Conservation (phyloP, 2,329 filamentous ascomycete species). For the Onygena corvina region DNA sequence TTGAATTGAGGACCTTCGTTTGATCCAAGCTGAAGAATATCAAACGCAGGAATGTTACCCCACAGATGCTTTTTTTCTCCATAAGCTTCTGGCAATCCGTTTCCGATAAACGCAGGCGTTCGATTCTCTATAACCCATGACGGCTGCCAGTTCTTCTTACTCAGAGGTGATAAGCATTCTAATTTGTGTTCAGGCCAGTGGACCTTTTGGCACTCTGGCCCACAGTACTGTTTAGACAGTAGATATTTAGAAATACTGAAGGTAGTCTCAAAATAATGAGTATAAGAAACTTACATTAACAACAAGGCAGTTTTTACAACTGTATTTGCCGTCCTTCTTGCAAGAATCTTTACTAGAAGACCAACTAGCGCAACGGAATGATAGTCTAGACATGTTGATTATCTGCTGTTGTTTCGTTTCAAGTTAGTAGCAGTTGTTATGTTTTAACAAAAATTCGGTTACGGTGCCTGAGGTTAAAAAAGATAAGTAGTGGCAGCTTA, state of each 20-base stretch:
- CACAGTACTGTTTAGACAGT: conserved; percentile 25
- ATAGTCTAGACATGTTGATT: too few relatives aligned
- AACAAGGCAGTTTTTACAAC: not conserved
- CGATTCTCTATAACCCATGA: conserved; percentile 21
- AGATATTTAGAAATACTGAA: not conserved
- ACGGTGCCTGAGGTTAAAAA: too few relatives aligned
- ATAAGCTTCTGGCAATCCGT: not conserved
- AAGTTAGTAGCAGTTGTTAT: too few relatives aligned
- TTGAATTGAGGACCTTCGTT: conserved; percentile 21
- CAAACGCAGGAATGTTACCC: conserved; percentile 34
- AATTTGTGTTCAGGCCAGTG: conserved; percentile 25
- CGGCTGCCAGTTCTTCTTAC: conserved; percentile 23
- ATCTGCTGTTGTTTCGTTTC: too few relatives aligned
- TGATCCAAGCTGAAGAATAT: conserved; percentile 26
- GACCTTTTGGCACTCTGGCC: conserved; percentile 21
- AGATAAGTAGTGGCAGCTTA: too few relatives aligned
- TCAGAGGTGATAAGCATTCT: conserved; percentile 23
- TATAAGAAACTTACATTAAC: not conserved
- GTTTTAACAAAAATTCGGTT: too few relatives aligned
- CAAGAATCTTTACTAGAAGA: not conserved
- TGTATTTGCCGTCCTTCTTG: not conserved
- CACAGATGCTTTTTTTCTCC: conserved; percentile 27
- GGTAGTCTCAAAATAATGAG: not conserved
- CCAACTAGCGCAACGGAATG: not conserved
- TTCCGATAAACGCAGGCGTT: conserved; percentile 19